Evolutionary conservation across 495 filamentous ascomycete genomes (phyloP).

Genomic region (Evernia prunastri): DNA sequence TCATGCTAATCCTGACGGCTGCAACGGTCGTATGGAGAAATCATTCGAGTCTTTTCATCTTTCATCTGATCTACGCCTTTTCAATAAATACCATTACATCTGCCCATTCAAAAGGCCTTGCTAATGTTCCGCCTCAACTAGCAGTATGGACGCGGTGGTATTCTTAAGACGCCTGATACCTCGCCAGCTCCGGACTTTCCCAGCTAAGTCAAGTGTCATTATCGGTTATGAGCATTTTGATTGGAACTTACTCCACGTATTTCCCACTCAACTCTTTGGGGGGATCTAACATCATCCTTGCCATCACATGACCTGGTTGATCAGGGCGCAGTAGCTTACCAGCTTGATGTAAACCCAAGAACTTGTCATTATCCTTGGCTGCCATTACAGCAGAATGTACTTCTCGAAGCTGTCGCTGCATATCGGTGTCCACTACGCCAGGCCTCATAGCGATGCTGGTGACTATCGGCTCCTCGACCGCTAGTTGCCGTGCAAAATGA

Average conservation of each 20-base stretch:
- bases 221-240: conserved; percentile 21
- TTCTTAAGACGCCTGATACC: conserved; percentile 10
- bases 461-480: conserved; percentile 72
- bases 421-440: conserved; percentile 85
- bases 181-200: conserved; percentile 18
- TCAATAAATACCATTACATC: conserved; percentile 10
- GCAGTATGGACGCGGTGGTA: too few species aligned
- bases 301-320: conserved; percentile 80
- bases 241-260: conserved; percentile 58
- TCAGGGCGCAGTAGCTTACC: conserved; percentile 73
- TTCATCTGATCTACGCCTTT: conserved; percentile 66
- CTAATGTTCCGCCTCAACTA: conserved; percentile 28
- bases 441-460: conserved; percentile 67
- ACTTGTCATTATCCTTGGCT: conserved; percentile 58
- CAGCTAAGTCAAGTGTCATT: conserved; percentile 22
- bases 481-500: conserved; percentile 66
- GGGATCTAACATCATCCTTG: conserved; percentile 60
- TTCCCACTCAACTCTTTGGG: conserved; percentile 63
- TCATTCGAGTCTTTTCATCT: conserved; percentile 85
- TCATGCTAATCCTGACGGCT: conserved; percentile 89
- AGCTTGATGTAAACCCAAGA: conserved; percentile 56
- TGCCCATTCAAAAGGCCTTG: conserved; percentile 2
- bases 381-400: conserved; percentile 60
- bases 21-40: conserved; percentile 58
- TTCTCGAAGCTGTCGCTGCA: conserved; percentile 80